Base-by-base conservation (phyloP, 2,329 filamentous ascomycete species). In the Penicillium sclerotiorum region DNA sequence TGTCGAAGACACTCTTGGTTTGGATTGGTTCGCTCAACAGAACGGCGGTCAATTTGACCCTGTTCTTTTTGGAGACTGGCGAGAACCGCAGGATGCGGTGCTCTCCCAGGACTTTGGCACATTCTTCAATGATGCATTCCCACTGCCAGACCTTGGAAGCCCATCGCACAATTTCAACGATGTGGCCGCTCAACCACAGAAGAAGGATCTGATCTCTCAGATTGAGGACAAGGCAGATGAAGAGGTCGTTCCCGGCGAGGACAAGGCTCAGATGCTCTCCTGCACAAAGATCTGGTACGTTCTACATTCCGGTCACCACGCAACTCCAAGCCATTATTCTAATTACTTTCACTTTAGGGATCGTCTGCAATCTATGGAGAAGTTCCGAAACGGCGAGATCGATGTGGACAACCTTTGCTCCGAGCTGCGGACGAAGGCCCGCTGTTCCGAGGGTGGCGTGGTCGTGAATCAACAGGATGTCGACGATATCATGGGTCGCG, bases 281-380 rank as follows among this genome's bases (percentile, higher is more conserved):
- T 96, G 92, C 74, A 92, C 88, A 61, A 92, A 94, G 68, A 92
- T 97, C 44, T 97, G 93, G 93, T 96, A 82, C 67, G 88, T 77
- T 33, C 3, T 21, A 23, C 15, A 17, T 17, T 15, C 3, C 5
- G 9, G n/a, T n/a, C n/a, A n/a, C n/a, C n/a, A n/a, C n/a, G n/a
- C n/a, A n/a, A n/a, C n/a, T n/a, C n/a, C n/a, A n/a, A n/a, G n/a
- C n/a, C n/a, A n/a, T n/a, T n/a, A n/a, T n/a, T n/a, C 47, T 59
- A 63, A 79, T 83, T 68, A 86, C 69, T 28, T 37, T 8, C 28
- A n/a, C 13, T 11, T 17, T 35, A 96, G 93, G 94, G 91, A 96
- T 72, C 90, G 90, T 73, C 74, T 96, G 18, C 90, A 95, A 75
- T 84, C 82, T 28, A 95, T 91, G 70, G 86, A 90, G 52, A 91